Percentiles rank a stretch among this genome's conserved stretches.
Evolutionary conservation across 495 filamentous ascomycete species (phyloP).

Genomic region (Talaromyces stipitatus): DNA sequence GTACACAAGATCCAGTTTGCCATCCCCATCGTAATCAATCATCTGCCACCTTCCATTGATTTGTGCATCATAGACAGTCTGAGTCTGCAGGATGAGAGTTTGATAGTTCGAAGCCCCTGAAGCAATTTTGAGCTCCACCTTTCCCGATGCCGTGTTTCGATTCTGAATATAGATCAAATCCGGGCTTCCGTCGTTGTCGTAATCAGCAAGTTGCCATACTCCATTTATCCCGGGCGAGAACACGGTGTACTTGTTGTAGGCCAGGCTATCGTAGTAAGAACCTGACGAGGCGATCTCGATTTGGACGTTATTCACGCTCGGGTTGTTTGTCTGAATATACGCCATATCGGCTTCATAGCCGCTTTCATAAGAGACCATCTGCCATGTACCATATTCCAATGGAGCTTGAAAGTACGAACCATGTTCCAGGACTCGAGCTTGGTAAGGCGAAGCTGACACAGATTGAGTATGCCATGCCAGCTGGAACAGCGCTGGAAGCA

Average conservation of each 20-base stretch:
- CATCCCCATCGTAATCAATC: not conserved
- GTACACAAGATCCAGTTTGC: not conserved
- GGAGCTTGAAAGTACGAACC: not conserved
- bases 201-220: not conserved
- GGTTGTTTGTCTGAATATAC: not conserved
- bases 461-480: not conserved
- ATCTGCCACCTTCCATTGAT: not conserved
- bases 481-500: not conserved
- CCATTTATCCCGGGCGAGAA: not conserved
- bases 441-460: not conserved
- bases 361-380: not conserved
- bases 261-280: not conserved
- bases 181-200: not conserved
- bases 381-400: not conserved
- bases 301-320: not conserved
- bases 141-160: not conserved
- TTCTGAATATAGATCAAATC: not conserved
- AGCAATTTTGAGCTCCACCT: not conserved
- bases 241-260: too few relatives aligned
- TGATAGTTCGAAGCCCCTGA: not conserved
- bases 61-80: not conserved
- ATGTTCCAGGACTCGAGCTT: not conserved
- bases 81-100: not conserved
- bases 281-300: not conserved
- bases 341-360: not conserved